Evolutionary conservation across 306 rosid genomes (phyloP).

Genomic region (Vigna hirtella): DNA sequence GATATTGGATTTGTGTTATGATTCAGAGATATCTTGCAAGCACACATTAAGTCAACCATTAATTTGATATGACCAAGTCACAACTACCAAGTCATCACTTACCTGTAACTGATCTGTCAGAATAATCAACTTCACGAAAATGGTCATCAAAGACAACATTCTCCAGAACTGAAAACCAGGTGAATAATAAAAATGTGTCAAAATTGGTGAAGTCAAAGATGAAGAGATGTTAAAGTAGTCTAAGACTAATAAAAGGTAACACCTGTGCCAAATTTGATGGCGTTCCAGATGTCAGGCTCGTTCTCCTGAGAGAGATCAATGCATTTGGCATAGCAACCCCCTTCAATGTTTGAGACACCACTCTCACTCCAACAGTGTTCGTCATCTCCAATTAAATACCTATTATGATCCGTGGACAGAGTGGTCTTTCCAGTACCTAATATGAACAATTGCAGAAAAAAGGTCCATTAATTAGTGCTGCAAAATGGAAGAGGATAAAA

Average conservation of each 20-base stretch:
- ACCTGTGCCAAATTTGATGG: constrained; percentile 94
- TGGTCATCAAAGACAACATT: constrained; percentile 85
- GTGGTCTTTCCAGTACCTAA: constrained; percentile 92
- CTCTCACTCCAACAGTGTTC: constrained; percentile 88
- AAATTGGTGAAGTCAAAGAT: constrained; percentile 17
- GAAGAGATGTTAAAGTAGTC: background rate
- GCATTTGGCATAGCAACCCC: constrained; percentile 97
- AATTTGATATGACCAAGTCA: constrained; percentile 20
- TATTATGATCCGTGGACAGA: constrained; percentile 77
- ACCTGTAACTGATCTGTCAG: constrained; percentile 92
- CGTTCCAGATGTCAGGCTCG: constrained; percentile 93
- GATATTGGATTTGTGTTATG: background rate
- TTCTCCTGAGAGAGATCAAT: constrained; percentile 80
- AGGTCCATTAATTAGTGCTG: background rate
- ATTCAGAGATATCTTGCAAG: background rate
- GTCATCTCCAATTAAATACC: constrained; percentile 87
- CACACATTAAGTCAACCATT: background rate
- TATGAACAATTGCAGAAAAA: constrained; percentile 10
- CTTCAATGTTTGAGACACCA: constrained; percentile 94
- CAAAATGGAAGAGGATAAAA: too few species aligned
- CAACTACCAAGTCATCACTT: constrained; percentile 16
- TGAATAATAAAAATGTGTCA: constrained; percentile 11
- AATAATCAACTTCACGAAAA: constrained; percentile 71
- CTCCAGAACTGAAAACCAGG: constrained; percentile 67
- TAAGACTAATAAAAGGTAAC: background rate